Evolutionary conservation across 2,329 filamentous ascomycete genomes (phyloP).

Genomic region (Aspergillus neotritici): DNA sequence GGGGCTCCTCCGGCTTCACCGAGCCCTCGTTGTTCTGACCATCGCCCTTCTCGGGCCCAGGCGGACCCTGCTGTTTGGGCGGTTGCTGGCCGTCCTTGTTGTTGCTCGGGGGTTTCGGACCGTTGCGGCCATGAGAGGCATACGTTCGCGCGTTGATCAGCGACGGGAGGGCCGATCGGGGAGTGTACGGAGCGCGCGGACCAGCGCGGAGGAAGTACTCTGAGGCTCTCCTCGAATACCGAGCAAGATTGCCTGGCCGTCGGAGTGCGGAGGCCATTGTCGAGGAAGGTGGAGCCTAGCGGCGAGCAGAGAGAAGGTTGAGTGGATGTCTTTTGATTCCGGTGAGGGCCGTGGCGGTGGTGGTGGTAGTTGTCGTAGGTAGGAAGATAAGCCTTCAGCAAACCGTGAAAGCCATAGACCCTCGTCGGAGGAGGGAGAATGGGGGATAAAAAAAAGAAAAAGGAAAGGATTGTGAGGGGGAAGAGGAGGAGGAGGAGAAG

Average conservation of each 20-base stretch:
- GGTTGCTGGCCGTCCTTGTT: conserved; percentile 31
- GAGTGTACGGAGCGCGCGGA: conserved; percentile 37
- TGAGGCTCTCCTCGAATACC: conserved; percentile 54
- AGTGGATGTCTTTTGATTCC: conserved; percentile 6
- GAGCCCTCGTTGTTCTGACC: conserved; percentile 37
- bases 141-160: conserved; percentile 36
- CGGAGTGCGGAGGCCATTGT: conserved; percentile 63
- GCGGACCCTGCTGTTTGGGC: conserved; percentile 10
- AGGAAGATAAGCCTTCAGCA: conserved; percentile 17
- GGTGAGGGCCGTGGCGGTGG: too few species aligned
- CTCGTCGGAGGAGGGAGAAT: conserved; percentile 8
- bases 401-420: conserved; percentile 25
- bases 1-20: conserved; percentile 33
- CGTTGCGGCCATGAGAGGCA: conserved; percentile 40
- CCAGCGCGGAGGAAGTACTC: conserved; percentile 48
- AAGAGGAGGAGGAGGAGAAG: conserved; percentile 8
- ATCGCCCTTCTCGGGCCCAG: conserved; percentile 30
- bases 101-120: conserved; percentile 41
- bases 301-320: conserved; percentile 9
- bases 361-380: conserved; percentile 19
- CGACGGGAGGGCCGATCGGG: conserved; percentile 36
- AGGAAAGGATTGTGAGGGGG: too few species aligned
- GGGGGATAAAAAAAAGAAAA: too few species aligned
- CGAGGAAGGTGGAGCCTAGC: conserved; percentile 33
- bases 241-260: conserved; percentile 61